A percentile compares a stretch with the other conserved stretches of the same genome.
Evolutionary conservation across 1,284 basidiomycete genomes (phyloP).

Genomic region (Xerocomus nothofagi): DNA sequence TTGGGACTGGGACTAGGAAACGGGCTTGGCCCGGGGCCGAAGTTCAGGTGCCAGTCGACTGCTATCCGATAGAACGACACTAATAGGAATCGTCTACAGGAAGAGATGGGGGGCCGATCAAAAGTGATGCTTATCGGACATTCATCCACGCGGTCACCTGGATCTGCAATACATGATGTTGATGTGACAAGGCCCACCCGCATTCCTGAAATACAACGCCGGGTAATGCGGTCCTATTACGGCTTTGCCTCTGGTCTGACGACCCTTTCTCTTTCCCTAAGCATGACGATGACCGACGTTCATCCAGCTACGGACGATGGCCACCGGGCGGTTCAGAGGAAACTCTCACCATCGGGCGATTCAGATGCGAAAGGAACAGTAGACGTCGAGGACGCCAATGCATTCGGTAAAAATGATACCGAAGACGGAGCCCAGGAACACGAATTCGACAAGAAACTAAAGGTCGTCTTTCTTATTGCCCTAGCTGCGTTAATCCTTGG

Average conservation of each 20-base stretch:
- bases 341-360: constrained; percentile 13
- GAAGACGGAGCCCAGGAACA: constrained; percentile 16
- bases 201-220: background rate
- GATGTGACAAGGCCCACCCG: background rate
- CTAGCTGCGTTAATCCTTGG: constrained; percentile 63
- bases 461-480: constrained; percentile 49
- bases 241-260: background rate
- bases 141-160: constrained; percentile 10
- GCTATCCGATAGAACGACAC: background rate
- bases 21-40: background rate
- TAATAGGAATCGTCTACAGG: background rate
- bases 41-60: background rate
- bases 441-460: constrained; percentile 29
- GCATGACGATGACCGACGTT: constrained; percentile 21
- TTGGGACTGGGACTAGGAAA: background rate
- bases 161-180: background rate
- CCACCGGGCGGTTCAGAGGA: constrained; percentile 21
- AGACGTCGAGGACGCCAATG: constrained; percentile 15
- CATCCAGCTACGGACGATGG: background rate
- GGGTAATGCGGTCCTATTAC: background rate
- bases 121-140: background rate
- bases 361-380: constrained; percentile 26
- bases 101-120: background rate
- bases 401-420: constrained; percentile 28
- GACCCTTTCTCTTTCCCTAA: background rate